phyloP scores from a whole-genome alignment of 345 rosid genomes.

The Populus tremula region DNA sequence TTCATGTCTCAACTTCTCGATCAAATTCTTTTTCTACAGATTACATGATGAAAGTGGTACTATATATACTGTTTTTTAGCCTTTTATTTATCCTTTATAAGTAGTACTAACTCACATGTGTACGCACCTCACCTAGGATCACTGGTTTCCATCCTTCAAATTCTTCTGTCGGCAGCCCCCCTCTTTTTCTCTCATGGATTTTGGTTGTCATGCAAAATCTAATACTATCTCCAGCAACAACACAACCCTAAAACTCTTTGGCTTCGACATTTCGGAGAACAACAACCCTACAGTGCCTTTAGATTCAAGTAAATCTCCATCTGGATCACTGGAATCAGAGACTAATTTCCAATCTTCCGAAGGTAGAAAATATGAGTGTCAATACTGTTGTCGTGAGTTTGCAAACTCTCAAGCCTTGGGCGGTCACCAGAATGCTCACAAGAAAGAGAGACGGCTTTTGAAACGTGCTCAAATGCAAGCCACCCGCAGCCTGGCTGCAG shows the following conservation, averaged over 20 bases:
- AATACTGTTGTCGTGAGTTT: constrained; percentile 26
- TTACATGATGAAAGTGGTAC: background rate
- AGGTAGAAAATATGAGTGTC: constrained; percentile 25
- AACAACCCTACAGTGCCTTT: constrained; percentile 5
- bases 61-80: background rate
- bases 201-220: constrained; percentile 22
- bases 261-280: constrained; percentile 51
- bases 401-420: constrained; percentile 29
- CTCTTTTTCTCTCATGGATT: constrained; percentile 24
- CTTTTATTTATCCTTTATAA: background rate
- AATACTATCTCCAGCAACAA: constrained; percentile 21
- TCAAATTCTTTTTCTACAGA: background rate
- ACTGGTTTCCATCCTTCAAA: background rate
- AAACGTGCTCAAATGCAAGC: constrained; percentile 29
- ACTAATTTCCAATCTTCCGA: constrained; percentile 3
- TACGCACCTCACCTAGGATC: background rate
- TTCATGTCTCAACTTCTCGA: constrained; percentile 15
- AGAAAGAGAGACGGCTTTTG: constrained; percentile 28
- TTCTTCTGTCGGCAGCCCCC: background rate
- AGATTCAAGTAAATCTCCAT: constrained; percentile 11
- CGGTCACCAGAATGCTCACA: constrained; percentile 32
- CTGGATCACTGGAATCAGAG: constrained; percentile 24
- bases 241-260: constrained; percentile 55
- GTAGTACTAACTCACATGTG: background rate
- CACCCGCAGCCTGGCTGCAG: constrained; percentile 11